Percentiles rank a stretch among this genome's conserved stretches.
These are phyloP conservation scores for Lepidium aucheri DNA, from an alignment of 345 rosid species.

Conservation along the genomic window DNA sequence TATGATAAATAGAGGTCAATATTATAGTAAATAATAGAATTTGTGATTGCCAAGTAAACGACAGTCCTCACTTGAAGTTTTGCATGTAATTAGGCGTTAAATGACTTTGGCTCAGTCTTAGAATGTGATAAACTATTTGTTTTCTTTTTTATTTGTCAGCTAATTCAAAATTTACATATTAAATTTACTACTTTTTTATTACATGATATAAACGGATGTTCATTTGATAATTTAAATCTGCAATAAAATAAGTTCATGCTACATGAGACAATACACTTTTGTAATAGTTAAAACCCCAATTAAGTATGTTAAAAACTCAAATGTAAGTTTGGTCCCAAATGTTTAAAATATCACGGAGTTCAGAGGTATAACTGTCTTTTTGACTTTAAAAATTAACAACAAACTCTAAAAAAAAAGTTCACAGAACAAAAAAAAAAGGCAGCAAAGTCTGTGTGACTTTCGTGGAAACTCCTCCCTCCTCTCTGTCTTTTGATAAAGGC, in stretches of 20 bases:
- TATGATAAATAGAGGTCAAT: background rate
- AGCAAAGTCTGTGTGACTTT: conserved; percentile 18
- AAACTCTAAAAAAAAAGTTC: background rate
- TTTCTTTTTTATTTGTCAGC: background rate
- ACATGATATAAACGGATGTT: too few relatives aligned
- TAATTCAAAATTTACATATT: background rate
- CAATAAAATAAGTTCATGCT: too few relatives aligned
- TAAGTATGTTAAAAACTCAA: too few relatives aligned
- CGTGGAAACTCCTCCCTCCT: conserved; percentile 26
- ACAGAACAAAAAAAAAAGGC: background rate
- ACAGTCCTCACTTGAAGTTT: background rate
- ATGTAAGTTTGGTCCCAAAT: too few relatives aligned
- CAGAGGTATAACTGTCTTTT: conserved; percentile 16
- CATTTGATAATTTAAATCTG: too few relatives aligned
- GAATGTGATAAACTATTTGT: too few relatives aligned
- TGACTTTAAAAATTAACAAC: background rate
- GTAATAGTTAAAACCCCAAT: too few relatives aligned
- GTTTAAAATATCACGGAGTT: background rate
- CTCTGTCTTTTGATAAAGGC: conserved; percentile 25
- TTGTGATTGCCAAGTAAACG: background rate
- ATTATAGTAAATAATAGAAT: background rate
- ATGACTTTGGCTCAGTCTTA: background rate
- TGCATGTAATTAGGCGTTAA: background rate
- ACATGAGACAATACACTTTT: too few relatives aligned
- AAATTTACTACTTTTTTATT: too few relatives aligned